These are phyloP conservation scores for Rhizoclosmatium globosum DNA, from an alignment of 192 early-diverging fungal species.

Conservation along the genomic window DNA sequence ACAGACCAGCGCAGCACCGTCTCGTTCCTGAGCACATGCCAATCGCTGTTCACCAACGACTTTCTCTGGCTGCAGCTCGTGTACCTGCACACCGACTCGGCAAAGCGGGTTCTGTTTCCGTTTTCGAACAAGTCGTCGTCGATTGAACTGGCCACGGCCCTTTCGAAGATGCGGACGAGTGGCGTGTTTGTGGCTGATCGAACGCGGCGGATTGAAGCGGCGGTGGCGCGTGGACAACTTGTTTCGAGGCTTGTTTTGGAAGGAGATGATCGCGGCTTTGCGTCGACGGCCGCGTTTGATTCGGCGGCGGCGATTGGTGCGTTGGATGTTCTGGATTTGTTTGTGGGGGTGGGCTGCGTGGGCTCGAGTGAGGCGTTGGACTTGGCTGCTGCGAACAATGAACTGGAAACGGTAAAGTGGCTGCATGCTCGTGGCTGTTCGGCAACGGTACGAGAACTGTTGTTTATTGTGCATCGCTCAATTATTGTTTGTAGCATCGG, in stretches of 20 bases:
- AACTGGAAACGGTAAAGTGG: conserved; percentile 4
- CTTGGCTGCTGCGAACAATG: neutral
- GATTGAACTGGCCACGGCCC: no score
- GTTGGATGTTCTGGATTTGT: neutral
- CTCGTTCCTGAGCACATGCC: neutral
- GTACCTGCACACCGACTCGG: neutral
- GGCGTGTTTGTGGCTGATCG: neutral
- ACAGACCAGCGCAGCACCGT: neutral
- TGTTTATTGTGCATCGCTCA: no score
- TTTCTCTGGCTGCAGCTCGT: neutral
- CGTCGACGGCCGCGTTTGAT: neutral
- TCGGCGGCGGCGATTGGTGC: neutral
- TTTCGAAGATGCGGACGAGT: no score
- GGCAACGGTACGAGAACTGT: neutral
- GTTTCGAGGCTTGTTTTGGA: no score
- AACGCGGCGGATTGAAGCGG: neutral
- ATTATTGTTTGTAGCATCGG: no score
- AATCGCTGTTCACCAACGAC: neutral
- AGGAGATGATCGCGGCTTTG: neutral
- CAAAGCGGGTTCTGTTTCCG: neutral
- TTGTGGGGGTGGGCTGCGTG: neutral
- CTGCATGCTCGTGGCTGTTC: neutral
- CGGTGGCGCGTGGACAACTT: neutral
- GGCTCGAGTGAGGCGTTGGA: neutral
- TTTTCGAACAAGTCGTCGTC: no score